A percentile compares a stretch with the other conserved stretches of the same genome.
These are phyloP conservation scores for Candida nonsorbophila DNA, from an alignment of 805 yeast species.

Conservation along the genomic window DNA sequence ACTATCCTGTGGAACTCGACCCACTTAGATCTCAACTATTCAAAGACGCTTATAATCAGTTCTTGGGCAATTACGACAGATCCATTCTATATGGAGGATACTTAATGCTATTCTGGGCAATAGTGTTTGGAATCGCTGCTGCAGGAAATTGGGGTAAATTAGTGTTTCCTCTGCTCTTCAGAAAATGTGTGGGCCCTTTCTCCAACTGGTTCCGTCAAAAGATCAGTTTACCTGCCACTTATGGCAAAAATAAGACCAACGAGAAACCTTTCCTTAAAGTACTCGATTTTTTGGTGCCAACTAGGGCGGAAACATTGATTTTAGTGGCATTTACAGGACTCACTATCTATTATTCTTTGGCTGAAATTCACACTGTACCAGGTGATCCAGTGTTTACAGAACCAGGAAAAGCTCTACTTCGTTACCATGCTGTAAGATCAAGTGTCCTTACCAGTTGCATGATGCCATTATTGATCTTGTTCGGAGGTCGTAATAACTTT, in stretches of 20 bases:
- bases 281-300: conserved; percentile 32
- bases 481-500: conserved; percentile 32
- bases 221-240: conserved; percentile 36
- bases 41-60: conserved; percentile 27
- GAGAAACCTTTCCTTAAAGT: conserved; percentile 15
- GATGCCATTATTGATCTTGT: conserved; percentile 27
- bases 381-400: conserved; percentile 32
- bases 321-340: conserved; percentile 26
- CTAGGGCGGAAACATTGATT: conserved; percentile 32
- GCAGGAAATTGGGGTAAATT: conserved; percentile 29
- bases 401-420: conserved; percentile 27
- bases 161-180: conserved; percentile 15
- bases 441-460: conserved; percentile 22
- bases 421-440: conserved; percentile 37
- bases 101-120: conserved; percentile 26
- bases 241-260: conserved; percentile 20
- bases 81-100: conserved; percentile 40
- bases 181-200: conserved; percentile 18
- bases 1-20: conserved; percentile 22
- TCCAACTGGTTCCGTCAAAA: conserved; percentile 27
- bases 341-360: conserved; percentile 18
- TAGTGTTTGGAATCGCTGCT: conserved; percentile 18
- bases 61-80: conserved; percentile 35
- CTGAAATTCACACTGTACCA: conserved; percentile 16
- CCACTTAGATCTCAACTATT: conserved; percentile 13